Evolutionary conservation across 805 yeast genomes (phyloP), one percentile per base, ranked within the genome.

Genomic region (Suhomyces pyralidae): DNA sequence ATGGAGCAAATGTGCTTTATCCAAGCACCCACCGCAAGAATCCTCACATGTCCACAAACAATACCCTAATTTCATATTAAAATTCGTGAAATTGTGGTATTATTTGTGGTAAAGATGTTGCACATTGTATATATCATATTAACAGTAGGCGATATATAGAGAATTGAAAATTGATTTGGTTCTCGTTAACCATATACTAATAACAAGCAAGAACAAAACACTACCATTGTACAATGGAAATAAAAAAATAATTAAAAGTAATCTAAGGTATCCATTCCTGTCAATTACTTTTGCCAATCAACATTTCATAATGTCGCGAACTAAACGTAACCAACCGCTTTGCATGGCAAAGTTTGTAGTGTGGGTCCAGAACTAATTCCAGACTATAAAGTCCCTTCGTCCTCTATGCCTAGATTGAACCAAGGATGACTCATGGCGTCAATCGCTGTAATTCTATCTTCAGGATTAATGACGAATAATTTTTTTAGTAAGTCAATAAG

Each of bases 401-500:
- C 80, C 51, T 74, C 80, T 38, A 74, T 74, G 17, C 80, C 80
- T 58, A 74, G 64, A 53, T 74, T 72, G 55, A 76, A 76, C 80
- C 80, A 76, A n/a, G 79, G 79, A 58, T 76, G 79, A 28, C 70
- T 67, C 61, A 76, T 61, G 5, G 79, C 79, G 40, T 74, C 79
- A 38, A 60, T 60, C 7, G 79, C 79, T 2, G 71, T 67, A 47
- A 76, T 60, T 48, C 80, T 58, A 32, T 71, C 68, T 17, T 62
- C 56, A 1, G 79, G 79, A 49, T 73, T 66, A 5, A 76, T 67
- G 32, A 73, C 67, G 51, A 76, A 71, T 50, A 76, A 60, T 53
- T 73, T 71, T 30, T 64, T 61, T 25, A 75, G 60, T 48, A 76
- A 62, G 53, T 76, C 79, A 45, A 76, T 71, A 66, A 91, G 91